Evolutionary conservation across 345 rosid genomes (phyloP).

Genomic region (Draba incana): DNA sequence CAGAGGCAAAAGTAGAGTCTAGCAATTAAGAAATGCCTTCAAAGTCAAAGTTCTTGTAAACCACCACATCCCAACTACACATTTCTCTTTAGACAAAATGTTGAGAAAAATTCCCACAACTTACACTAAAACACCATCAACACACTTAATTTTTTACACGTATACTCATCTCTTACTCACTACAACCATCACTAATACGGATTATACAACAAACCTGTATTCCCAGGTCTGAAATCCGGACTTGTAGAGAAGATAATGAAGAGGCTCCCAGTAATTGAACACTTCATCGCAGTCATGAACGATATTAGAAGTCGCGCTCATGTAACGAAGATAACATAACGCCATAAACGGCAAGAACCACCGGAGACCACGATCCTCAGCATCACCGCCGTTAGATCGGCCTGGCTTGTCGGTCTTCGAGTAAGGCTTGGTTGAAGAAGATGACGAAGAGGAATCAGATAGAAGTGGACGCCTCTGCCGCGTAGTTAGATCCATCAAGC

Average conservation of each 20-base stretch:
- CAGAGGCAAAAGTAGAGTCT: conserved; percentile 1
- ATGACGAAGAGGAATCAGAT: conserved; percentile 51
- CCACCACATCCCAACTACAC: conserved; percentile 3
- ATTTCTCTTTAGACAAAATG: not conserved
- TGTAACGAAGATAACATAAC: conserved; percentile 78
- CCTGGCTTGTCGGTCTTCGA: conserved; percentile 63
- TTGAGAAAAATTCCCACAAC: not conserved
- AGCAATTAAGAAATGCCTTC: not conserved
- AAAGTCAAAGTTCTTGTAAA: not conserved
- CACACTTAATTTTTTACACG: not conserved
- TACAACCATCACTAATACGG: not conserved
- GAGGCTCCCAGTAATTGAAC: conserved; percentile 99
- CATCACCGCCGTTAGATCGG: conserved; percentile 48
- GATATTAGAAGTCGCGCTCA: conserved; percentile 98
- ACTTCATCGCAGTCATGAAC: conserved; percentile 98
- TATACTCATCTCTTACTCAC: not conserved
- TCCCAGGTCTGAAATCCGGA: conserved; percentile 99
- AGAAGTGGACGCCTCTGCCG: conserved; percentile 70
- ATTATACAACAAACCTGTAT: conserved; percentile 60
- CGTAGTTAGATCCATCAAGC: conserved; percentile 59
- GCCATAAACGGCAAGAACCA: conserved; percentile 81
- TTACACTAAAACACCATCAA: conserved; percentile 1
- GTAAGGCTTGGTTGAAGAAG: conserved; percentile 49
- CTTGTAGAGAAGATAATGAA: conserved; percentile 85
- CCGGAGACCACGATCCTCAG: conserved; percentile 54